A percentile compares a stretch with the other conserved stretches of the same genome.
These are phyloP conservation scores for Aspergillus cavernicola DNA, from an alignment of 495 filamentous ascomycete species.

Conservation along the genomic window DNA sequence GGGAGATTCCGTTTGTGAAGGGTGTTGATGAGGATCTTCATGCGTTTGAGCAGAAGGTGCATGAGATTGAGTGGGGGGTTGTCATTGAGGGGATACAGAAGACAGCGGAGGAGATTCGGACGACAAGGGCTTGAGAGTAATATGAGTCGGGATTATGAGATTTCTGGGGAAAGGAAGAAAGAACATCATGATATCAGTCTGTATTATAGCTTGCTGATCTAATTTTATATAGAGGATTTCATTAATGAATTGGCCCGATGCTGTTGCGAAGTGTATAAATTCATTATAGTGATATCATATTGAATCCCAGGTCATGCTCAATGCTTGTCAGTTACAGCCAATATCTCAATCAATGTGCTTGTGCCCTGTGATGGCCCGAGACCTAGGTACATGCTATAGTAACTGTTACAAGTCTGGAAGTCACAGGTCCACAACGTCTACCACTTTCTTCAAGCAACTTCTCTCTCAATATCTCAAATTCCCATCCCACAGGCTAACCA, in stretches of 20 bases:
- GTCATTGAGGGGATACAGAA: conserved; percentile 66
- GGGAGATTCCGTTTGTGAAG: conserved; percentile 65
- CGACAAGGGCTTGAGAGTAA: conserved; percentile 16
- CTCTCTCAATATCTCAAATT: too few relatives aligned
- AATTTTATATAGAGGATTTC: background rate
- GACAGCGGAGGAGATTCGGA: conserved; percentile 45
- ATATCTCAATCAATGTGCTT: too few relatives aligned
- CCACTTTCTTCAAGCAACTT: background rate
- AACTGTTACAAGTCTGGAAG: too few relatives aligned
- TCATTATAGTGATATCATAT: too few relatives aligned
- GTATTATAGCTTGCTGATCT: conserved; percentile 1
- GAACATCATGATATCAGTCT: conserved; percentile 5
- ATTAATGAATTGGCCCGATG: background rate
- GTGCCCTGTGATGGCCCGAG: too few relatives aligned
- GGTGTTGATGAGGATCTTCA: conserved; percentile 59
- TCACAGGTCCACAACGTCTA: background rate
- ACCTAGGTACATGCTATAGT: too few relatives aligned
- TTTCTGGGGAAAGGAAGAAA: background rate
- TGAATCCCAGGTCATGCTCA: too few relatives aligned
- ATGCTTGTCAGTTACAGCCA: too few relatives aligned
- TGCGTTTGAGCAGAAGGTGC: conserved; percentile 66
- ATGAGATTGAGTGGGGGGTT: conserved; percentile 63
- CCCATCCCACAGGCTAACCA: background rate
- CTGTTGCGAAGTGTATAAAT: too few relatives aligned
- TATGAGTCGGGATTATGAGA: conserved; percentile 5